Evolutionary conservation across 768 basidiomycete genomes (phyloP), one percentile per base, ranked within the genome.

Genomic region (Ramaria rubella): DNA sequence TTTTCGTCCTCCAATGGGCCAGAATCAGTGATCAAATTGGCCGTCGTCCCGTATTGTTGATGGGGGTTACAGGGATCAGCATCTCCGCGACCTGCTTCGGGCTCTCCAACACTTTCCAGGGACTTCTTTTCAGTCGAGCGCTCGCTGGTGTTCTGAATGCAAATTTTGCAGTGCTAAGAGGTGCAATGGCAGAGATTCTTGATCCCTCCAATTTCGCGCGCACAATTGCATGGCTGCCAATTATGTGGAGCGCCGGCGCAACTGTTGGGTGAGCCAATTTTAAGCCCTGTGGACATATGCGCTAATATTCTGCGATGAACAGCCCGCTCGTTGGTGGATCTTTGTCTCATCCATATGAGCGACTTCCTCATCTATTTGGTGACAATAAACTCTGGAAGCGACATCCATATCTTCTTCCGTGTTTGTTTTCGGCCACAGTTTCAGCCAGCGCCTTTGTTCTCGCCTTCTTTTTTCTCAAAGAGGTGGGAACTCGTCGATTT

Each of bases 341-440:
- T 9, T 68, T 90, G 23, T 80, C 87, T 7, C 78, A 74, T 26
- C 88, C 87, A 2, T 75, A 76, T 52, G 83, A 87, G 48, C 81
- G 77, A 3, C 87, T 87, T 64, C 86, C 87, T 1, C 61, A 64
- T 15, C 49, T 77, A 3, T 90, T 90, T 55, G 85, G 85, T 52
- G 58, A 72, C 21, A 65, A 70, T 15, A 62, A 63, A 3, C 85
- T 90, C 62, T 80, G 86, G 76, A 77, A 73, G 61, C 67, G 72
- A 27, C 86, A 85, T 66, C 87, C 88, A 1, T 90, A 90, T 68
- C 85, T 88, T 67, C 73, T 88, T 45, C 79, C 87, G 4, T 87
- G 85, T 58, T 77, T 83, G 6, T 65, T 68, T 19, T 67, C 76
- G 1, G 74, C 67, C 6, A 24, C 61, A 8, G 54, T 76, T 15